phyloP scores from a whole-genome alignment of 352 stramenopile species.

The Globisporangium takayamanum region DNA sequence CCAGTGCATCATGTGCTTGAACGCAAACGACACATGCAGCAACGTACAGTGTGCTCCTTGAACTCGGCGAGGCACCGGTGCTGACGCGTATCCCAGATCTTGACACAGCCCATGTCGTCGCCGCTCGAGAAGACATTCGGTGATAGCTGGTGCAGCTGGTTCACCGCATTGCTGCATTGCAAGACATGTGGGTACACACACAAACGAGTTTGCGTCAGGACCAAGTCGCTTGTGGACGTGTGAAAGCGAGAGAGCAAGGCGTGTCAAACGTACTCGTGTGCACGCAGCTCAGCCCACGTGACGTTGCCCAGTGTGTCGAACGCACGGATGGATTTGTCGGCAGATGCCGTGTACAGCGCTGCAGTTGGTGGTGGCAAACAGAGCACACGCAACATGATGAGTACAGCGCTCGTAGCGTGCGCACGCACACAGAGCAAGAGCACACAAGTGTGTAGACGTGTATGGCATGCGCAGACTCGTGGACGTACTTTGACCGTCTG shows the following conservation, averaged over 20 bases:
- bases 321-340: slow-evolving; percentile 78
- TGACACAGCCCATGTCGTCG: slow-evolving; percentile 78
- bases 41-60: slow-evolving; percentile 85
- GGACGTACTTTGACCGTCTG: slow-evolving; percentile 67
- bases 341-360: slow-evolving; percentile 74
- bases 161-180: slow-evolving; percentile 49
- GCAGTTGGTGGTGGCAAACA: background rate
- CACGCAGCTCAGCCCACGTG: slow-evolving; percentile 73
- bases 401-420: background rate
- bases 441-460: no score
- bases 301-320: slow-evolving; percentile 75
- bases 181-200: background rate
- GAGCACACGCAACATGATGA: slow-evolving; percentile 7
- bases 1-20: background rate
- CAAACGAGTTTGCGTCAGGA: no score
- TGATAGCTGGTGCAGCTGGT: slow-evolving; percentile 66
- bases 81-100: slow-evolving; percentile 85
- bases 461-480: background rate
- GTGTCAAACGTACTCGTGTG: slow-evolving; percentile 40
- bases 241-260: background rate
- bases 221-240: background rate
- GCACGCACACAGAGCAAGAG: background rate
- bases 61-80: slow-evolving; percentile 83
- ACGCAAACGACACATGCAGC: background rate
- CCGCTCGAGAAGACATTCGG: slow-evolving; percentile 67